These are phyloP conservation scores for Trametes cubensis DNA, from an alignment of 768 basidiomycete genomes.

Conservation along the genomic window DNA sequence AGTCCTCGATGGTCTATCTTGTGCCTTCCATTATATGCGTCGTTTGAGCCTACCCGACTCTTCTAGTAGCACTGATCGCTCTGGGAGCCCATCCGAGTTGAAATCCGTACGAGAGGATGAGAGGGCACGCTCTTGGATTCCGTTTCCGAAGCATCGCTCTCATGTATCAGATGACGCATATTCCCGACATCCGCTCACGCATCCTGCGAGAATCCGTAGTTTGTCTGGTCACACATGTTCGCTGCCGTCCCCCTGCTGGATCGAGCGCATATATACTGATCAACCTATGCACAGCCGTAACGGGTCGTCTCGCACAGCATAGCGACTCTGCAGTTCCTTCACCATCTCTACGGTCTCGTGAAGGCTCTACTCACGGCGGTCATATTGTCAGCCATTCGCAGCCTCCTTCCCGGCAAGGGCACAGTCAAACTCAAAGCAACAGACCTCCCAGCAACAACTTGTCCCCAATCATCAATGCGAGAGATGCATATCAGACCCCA, in stretches of 20 bases:
- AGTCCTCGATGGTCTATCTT: conserved; percentile 10
- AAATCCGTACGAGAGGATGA: conserved; percentile 5
- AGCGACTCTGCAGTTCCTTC: conserved; percentile 42
- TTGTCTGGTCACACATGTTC: conserved; percentile 11
- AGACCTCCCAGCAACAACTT: conserved; percentile 12
- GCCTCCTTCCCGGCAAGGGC: conserved; percentile 18
- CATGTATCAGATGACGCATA: not conserved
- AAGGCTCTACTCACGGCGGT: conserved; percentile 19
- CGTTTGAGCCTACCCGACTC: not conserved
- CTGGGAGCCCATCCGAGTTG: not conserved
- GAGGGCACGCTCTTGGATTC: conserved; percentile 5
- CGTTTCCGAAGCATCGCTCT: not conserved
- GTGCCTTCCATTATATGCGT: conserved; percentile 23
- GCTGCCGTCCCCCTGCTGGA: not conserved
- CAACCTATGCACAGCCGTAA: conserved; percentile 27
- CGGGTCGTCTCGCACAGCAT: conserved; percentile 30
- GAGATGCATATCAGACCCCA: conserved; percentile 33
- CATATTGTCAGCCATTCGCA: conserved; percentile 17
- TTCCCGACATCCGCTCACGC: not conserved
- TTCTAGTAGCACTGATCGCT: conserved; percentile 8
- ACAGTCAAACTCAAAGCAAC: conserved; percentile 20
- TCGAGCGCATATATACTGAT: not conserved
- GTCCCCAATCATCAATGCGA: conserved; percentile 26
- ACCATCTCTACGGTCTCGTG: conserved; percentile 32
- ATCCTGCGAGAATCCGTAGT: not conserved